Evolutionary conservation across 805 yeast genomes (phyloP).

Genomic region (Kodamaea nitidulidarum): DNA sequence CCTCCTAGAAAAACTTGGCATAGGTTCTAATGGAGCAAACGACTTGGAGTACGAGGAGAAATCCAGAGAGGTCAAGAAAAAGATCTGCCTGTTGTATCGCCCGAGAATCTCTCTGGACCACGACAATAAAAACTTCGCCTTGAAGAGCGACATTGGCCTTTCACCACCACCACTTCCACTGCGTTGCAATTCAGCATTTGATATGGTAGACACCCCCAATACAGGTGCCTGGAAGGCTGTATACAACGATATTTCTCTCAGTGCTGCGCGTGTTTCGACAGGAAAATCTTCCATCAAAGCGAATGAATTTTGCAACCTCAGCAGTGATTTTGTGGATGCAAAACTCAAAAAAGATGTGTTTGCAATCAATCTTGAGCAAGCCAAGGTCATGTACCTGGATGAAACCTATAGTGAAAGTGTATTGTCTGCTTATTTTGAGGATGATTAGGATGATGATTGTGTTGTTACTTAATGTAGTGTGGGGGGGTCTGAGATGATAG

Average conservation of each 20-base stretch:
- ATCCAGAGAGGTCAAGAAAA: not conserved
- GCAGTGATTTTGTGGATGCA: constrained; percentile 28
- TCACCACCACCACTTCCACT: not conserved
- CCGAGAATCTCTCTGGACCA: not conserved
- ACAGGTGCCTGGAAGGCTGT: constrained; percentile 27
- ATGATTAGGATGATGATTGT: not conserved
- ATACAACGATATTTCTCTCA: constrained; percentile 30
- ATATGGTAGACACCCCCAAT: no score
- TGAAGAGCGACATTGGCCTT: not conserved
- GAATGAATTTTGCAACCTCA: constrained; percentile 19
- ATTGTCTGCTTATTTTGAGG: constrained; percentile 1
- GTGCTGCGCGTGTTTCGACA: constrained; percentile 35
- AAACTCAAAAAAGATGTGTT: constrained; percentile 17
- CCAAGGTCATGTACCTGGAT: constrained; percentile 9
- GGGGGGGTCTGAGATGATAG: no score
- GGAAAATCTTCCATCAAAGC: constrained; percentile 23
- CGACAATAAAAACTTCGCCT: not conserved
- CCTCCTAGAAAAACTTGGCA: not conserved
- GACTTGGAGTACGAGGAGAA: not conserved
- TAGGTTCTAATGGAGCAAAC: not conserved
- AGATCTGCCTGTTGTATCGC: no score
- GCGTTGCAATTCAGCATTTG: no score
- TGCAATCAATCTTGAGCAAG: constrained; percentile 19
- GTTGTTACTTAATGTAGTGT: not conserved
- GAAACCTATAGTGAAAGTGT: not conserved